Evolutionary conservation across 805 yeast genomes (phyloP).

Genomic region (Komagataella mondaviorum): DNA sequence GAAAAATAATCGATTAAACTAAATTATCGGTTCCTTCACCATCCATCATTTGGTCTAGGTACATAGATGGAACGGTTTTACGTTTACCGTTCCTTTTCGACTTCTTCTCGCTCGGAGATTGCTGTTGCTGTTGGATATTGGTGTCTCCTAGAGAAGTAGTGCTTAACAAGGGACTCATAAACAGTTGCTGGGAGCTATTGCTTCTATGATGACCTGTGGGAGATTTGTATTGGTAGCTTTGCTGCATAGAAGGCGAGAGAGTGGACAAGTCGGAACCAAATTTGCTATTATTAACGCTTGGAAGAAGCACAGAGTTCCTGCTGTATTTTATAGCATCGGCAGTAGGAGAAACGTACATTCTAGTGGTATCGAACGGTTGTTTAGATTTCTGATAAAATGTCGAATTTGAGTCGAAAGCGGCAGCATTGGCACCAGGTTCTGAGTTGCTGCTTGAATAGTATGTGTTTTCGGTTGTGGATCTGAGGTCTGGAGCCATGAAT

Average conservation of each 20-base stretch:
- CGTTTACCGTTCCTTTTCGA: slow-evolving; percentile 2
- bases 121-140: neutral
- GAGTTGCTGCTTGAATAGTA: neutral
- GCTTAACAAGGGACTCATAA: neutral
- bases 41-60: slow-evolving; percentile 36
- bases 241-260: neutral
- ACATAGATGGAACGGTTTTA: slow-evolving; percentile 30
- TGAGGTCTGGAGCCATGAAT: neutral
- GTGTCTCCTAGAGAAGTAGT: neutral
- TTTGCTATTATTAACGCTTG: neutral
- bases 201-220: neutral
- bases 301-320: neutral
- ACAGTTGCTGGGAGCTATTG: neutral
- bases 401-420: neutral
- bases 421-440: neutral
- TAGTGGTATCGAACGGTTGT: slow-evolving; percentile 20
- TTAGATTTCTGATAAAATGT: neutral
- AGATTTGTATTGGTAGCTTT: neutral
- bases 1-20: neutral
- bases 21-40: slow-evolving; percentile 5
- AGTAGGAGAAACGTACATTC: slow-evolving; percentile 69
- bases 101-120: neutral
- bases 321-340: slow-evolving; percentile 40
- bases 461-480: neutral
- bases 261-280: neutral